A percentile compares a stretch with the other conserved stretches of the same genome.
Conservation (phyloP, 805 yeast genomes). For the Candida saitoana region DNA sequence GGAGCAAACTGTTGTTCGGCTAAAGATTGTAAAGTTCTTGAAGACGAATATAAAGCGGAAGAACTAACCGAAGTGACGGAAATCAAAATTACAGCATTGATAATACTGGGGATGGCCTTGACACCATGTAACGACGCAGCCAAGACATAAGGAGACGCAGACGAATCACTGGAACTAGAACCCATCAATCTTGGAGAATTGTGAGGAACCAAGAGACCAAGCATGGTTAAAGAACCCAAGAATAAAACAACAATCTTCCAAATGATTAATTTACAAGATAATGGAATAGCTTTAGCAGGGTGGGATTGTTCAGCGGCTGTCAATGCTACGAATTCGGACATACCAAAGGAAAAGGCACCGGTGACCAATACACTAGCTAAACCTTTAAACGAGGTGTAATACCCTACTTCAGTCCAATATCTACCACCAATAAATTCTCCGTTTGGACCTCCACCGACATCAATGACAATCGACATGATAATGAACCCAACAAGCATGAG, state of each 20-base stretch:
- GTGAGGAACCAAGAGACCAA: conserved; percentile 38
- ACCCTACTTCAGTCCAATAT: conserved; percentile 40
- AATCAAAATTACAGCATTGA: conserved; percentile 38
- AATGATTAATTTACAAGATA: conserved; percentile 39
- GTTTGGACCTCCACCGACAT: conserved; percentile 34
- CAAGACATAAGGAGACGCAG: conserved; percentile 41
- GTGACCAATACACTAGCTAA: conserved; percentile 36
- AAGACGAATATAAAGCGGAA: conserved; percentile 39
- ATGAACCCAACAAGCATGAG: conserved; percentile 37
- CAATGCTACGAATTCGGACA: conserved; percentile 37
- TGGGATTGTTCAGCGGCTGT: conserved; percentile 37
- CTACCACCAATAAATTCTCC: conserved; percentile 39
- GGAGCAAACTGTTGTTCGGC: conserved; percentile 43
- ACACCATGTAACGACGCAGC: conserved; percentile 41
- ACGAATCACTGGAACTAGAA: conserved; percentile 24
- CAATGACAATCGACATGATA: conserved; percentile 37
- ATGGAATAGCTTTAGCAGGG: conserved; percentile 37
- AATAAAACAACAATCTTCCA: conserved; percentile 36
- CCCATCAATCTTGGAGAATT: conserved; percentile 33
- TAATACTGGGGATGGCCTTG: conserved; percentile 36
- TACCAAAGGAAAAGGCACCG: conserved; percentile 39
- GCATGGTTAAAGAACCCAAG: conserved; percentile 37
- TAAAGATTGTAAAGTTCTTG: conserved; percentile 40
- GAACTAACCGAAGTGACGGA: conserved; percentile 42
- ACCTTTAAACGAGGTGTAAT: conserved; percentile 36